Evolutionary conservation across 768 basidiomycete species (phyloP), one percentile per base, ranked within the genome.

Genomic region (Boletus subcaerulescens): DNA sequence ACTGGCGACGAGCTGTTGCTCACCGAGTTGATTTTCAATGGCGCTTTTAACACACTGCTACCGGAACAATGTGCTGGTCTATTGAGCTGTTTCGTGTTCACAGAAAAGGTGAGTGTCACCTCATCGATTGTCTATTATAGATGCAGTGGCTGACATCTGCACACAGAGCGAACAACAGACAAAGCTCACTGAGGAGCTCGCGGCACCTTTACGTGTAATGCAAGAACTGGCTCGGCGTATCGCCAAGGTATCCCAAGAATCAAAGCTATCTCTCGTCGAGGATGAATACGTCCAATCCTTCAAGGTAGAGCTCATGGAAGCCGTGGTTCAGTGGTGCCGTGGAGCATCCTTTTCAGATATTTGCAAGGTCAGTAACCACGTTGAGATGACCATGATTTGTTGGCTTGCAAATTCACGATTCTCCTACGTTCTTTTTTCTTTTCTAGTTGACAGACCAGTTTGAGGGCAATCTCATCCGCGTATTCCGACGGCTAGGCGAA

Each of bases 281-380:
- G 89, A 97, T 54, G 93, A 96, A 58, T 99, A 99, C 69, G 92
- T 99, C 2, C 80, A 86, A 50, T 93, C 90, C 12, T 99, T 99
- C 85, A 98, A 98, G 73, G 92, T 97, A 18, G 96, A 98, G 66
- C 84, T 99, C 47, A 99, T 98, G 94, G 97, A 98, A 60, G 92
- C 91, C 1, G 97, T 98, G 11, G 80, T 93, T 35, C 90, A 93
- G 57, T 99, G 97, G 97, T 98, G 96, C 75, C 85, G 92, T n/a
- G 97, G 97, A 5, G 91, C 94, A 15, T 92, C 91, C 26, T 99
- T 99, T 73, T 78, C 89, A 1, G 96, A 99, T 24, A 93, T 98
- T 52, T 93, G 91, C 82, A 97, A 97, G 84, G 95, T 91, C 39
- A 10, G 55, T 59, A n/a, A 18, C 32, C 39, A 12, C 17, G 6